Base-by-base conservation (phyloP, 148 eudicot genomes). In the Polygonum aviculare region DNA sequence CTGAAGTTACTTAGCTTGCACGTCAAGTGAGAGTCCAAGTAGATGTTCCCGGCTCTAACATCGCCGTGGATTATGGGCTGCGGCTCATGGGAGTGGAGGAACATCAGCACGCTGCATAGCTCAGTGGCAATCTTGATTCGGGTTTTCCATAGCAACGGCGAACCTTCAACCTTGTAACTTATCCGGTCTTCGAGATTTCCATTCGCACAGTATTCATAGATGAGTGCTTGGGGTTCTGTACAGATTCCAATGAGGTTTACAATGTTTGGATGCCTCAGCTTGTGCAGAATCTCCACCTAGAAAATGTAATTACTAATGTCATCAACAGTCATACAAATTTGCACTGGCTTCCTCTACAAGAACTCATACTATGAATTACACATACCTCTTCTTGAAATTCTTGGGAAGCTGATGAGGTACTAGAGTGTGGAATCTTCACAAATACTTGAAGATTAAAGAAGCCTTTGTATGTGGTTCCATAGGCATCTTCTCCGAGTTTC, bases 371-470 rank as follows among this genome's bases (percentile, higher is more conserved):
- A 51, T 50, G 15, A 50, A 41, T 41, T 41, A 59, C 26, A 5
- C 26, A 21, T 83, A 95, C 98, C 97, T 92, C 96, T 80, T 90
- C 96, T 49, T 90, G 86, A 82, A 89, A 94, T 71, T 90, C 94
- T 38, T 69, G 76, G 70, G 89, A 88, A 40, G 91, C 92, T 76
- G 87, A 92, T 84, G 45, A 71, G 81, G 88, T 89, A 77, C 82
- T 47, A 18, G 92, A 82, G 70, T 87, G 82, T 48, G 82, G 87
- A 79, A 88, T 76, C 82, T 90, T 92, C 80, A 92, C 82, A 74
- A 96, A 97, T 60, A 90, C 96, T 83, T 84, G 82, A 81, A 92
- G 87, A 49, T 87, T 86, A 40, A 95, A 80, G 36, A 77, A n/a
- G 47, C 91, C 96, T 84, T 73, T 83, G 73, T 86, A 95, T 60